phyloP scores from a whole-genome alignment of 164 flowering plant genomes.

The Vitis amurensis region DNA sequence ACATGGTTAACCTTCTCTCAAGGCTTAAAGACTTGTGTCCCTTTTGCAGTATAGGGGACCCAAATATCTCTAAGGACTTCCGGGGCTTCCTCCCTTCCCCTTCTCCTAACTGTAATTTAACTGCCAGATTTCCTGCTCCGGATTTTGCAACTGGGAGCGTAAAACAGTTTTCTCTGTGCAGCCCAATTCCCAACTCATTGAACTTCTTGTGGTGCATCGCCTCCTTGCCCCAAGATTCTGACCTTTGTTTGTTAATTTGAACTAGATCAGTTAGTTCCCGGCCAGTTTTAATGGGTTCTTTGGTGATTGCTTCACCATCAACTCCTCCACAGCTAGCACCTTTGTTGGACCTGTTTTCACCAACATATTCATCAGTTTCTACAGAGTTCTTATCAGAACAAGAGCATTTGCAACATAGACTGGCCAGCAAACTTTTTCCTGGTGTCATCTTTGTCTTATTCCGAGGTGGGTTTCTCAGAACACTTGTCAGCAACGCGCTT shows the following conservation, averaged over 20 bases:
- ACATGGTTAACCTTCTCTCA: conserved; percentile 36
- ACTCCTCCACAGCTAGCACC: conserved; percentile 2
- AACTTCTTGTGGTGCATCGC: not conserved
- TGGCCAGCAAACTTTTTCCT: conserved; percentile 41
- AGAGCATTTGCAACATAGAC: conserved; percentile 37
- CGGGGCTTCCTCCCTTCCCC: conserved; percentile 25
- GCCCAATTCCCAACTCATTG: conserved; percentile 1
- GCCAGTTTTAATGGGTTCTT: conserved; percentile 9
- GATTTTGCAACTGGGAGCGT: conserved; percentile 26
- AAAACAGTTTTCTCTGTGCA: conserved; percentile 23
- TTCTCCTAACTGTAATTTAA: conserved; percentile 8
- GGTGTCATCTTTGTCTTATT: conserved; percentile 16
- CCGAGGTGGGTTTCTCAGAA: conserved; percentile 10
- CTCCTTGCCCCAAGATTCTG: conserved; percentile 14
- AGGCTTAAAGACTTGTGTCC: conserved; percentile 26
- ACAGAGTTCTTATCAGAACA: conserved; percentile 48
- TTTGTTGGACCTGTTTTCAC: conserved; percentile 20
- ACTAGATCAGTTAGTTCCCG: conserved; percentile 4
- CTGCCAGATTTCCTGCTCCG: conserved; percentile 8
- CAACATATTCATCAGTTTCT: conserved; percentile 22
- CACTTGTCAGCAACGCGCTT: conserved; percentile 40
- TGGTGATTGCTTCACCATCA: conserved; percentile 9
- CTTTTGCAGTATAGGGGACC: conserved; percentile 37
- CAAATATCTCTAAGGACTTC: conserved; percentile 56
- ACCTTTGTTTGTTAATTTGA: conserved; percentile 5